These are phyloP conservation scores for Aurifilum marmelostoma DNA, from an alignment of 2,329 filamentous ascomycete genomes.

Conservation along the genomic window DNA sequence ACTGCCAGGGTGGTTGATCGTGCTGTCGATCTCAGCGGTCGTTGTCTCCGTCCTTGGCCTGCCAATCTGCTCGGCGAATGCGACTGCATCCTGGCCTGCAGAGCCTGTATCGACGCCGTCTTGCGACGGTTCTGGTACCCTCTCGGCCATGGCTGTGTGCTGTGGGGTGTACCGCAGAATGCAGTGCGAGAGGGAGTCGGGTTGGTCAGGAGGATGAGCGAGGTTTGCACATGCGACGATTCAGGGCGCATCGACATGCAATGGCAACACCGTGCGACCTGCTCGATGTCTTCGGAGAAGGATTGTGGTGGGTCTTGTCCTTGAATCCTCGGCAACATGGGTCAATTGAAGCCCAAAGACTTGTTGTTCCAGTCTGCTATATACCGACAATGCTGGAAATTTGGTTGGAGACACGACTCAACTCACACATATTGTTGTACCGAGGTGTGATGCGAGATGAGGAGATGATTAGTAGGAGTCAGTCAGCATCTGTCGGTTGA, in stretches of 20 bases:
- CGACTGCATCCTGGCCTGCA: conserved; percentile 15
- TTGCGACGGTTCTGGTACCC: conserved; percentile 9
- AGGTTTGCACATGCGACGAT: background rate
- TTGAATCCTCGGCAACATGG: background rate
- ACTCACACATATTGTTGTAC: background rate
- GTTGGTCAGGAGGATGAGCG: background rate
- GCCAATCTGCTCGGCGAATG: conserved; percentile 26
- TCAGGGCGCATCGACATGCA: background rate
- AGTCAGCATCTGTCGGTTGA: background rate
- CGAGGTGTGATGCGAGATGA: background rate
- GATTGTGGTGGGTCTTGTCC: background rate
- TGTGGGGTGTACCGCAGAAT: background rate
- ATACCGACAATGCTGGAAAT: background rate
- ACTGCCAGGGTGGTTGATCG: conserved; percentile 65
- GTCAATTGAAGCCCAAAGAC: background rate
- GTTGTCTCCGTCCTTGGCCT: conserved; percentile 49
- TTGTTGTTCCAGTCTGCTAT: background rate
- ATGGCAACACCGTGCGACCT: background rate
- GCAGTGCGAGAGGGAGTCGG: background rate
- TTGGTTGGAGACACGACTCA: background rate
- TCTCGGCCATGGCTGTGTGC: conserved; percentile 17
- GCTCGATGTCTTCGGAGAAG: background rate
- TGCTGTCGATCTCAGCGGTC: conserved; percentile 62
- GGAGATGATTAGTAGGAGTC: background rate
- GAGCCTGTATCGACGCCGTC: background rate